phyloP scores from a whole-genome alignment of 2,329 filamentous ascomycete genomes.

The Nakataea oryzae region DNA sequence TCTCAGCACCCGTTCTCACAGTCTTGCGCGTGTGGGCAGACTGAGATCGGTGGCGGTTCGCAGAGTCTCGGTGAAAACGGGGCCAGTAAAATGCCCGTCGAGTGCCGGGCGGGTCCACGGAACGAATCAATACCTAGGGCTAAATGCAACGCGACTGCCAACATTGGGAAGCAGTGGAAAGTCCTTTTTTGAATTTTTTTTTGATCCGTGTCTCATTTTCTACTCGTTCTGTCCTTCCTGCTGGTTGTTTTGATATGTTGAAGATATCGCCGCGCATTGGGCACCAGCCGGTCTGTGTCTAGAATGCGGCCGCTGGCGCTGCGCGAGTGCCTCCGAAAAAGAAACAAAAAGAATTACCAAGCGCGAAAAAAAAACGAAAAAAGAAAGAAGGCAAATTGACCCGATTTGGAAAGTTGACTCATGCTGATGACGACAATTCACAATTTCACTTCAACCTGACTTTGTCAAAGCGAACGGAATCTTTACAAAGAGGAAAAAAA shows the following conservation, averaged over 20 bases:
- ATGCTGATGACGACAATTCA: slow-evolving; percentile 2
- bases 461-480: background rate
- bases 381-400: background rate
- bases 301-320: too few species aligned
- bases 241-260: too few species aligned
- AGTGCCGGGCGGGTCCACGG: background rate
- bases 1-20: background rate
- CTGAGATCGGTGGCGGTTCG: too few species aligned
- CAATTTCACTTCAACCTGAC: background rate
- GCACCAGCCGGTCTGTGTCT: background rate
- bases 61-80: background rate
- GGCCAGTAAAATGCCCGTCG: background rate
- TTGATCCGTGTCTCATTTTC: too few species aligned
- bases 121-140: background rate
- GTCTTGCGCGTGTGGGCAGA: background rate
- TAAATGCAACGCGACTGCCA: background rate
- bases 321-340: too few species aligned
- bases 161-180: too few species aligned
- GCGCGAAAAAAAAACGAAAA: background rate
- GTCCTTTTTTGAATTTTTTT: too few species aligned
- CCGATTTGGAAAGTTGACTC: slow-evolving; percentile 2
- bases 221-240: too few species aligned
- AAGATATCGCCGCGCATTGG: too few species aligned
- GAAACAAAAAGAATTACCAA: too few species aligned
- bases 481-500: background rate